Evolutionary conservation across 345 rosid species (phyloP), one percentile per base, ranked within the genome.

Genomic region (Anacardium occidentale): DNA sequence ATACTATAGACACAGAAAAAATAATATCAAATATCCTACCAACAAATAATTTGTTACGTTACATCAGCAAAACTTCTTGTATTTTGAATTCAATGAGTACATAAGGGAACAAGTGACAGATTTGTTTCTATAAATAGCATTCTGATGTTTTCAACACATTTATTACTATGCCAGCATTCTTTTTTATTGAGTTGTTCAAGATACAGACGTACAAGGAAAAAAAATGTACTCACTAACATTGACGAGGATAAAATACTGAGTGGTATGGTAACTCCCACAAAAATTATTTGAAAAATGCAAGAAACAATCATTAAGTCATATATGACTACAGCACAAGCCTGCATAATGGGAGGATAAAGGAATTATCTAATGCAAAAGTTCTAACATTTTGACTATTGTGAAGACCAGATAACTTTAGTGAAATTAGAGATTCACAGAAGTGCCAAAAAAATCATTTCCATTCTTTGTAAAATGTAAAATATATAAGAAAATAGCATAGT

Each of bases 251-350:
- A 48, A 1, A 14, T 59, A 15, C 40, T 24, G 44, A 29, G 18
- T 24, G 44, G 10, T 40, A 59, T 24, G 32, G 51, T 32, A 71
- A 61, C 48, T 71, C 50, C 14, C 20, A 70, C 51, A n/a, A 50
- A 32, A 53, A 62, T 44, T 71, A 45, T 25, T 17, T 17, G n/a
- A 26, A 3, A 62, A 17, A 59, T 25, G 6, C 58, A 70, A 58
- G 29, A 59, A 13, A 18, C 47, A 10, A 25, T 44, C 37, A 24
- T 25, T 29, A 62, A 11, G 51, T n/a, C 64, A 61, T 61, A 12
- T 22, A 61, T n/a, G 37, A 61, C 42, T 61, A 71, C 53, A 50
- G 3, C 6, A 13, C 53, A 50, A 50, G 18, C 53, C 53, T 50
- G 18, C 53, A 50, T 15, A 14, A 50, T 50, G 15, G n/a, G 53